Evolutionary conservation across 768 basidiomycete genomes (phyloP), one percentile per base, ranked within the genome.

Genomic region (Mrakia frigida): DNA sequence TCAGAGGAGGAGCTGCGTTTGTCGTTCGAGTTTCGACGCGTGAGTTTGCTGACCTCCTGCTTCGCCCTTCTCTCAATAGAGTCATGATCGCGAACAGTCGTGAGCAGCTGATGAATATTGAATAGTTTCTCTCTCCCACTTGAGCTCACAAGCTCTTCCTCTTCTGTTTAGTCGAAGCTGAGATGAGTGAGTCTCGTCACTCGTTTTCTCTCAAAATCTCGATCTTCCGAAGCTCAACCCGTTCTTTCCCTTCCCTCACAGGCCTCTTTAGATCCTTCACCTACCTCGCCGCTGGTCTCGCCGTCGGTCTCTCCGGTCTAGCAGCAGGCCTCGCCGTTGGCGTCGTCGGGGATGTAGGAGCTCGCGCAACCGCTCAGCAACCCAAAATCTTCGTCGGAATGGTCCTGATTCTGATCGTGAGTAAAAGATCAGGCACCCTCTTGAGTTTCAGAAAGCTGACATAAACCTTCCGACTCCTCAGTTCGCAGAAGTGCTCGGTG

Each of bases 21-120:
- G 16, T 23, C 60, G 6, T 3, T 33, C 31, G 60, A 23, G 3
- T 5, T 63, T 13, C 35, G 60, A 35, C 31, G 5, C 28, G 43
- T 14, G 43, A 6, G 43, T 14, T 46, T 14, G 60, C 60, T 63
- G 60, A 63, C 60, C 13, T 63, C 13, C 25, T 21, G 5, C 16
- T 23, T 21, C 35, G 23, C 23, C 21, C 23, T 63, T 23, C 9
- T 31, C 5, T 6, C 31, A 7, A 18, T 18, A 31, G 31, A 33
- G 60, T 63, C n/a, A 63, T 63, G 60, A 63, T 63, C 60, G 60
- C 60, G 4, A 63, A 63, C 60, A 35, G 16, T 16, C 60, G 60
- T 63, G 14, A 59, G 56, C n/a, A n/a, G n/a, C n/a, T n/a, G n/a
- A n/a, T n/a, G n/a, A n/a, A n/a, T n/a, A n/a, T n/a, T n/a, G n/a